Percentiles rank a stretch among this genome's conserved stretches.
Evolutionary conservation across 2,329 filamentous ascomycete species (phyloP).

Genomic region (Cytospora piceae): DNA sequence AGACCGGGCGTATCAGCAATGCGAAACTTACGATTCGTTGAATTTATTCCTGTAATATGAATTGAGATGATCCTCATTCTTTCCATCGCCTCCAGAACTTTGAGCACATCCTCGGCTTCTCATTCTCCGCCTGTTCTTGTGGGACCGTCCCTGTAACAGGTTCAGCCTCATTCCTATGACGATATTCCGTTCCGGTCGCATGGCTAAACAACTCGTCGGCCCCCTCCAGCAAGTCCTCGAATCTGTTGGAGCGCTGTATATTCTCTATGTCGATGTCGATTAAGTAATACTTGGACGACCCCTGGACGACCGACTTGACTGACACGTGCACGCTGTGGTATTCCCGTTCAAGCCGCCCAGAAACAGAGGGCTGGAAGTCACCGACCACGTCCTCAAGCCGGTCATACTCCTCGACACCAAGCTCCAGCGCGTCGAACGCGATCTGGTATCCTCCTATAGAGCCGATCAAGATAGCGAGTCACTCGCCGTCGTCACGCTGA

Average conservation of each 20-base stretch:
- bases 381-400: constrained; percentile 1
- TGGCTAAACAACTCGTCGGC: constrained; percentile 9
- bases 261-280: constrained; percentile 29
- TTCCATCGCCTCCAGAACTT: too few species aligned
- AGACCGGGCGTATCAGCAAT: too few species aligned
- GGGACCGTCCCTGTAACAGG: too few species aligned
- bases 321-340: constrained; percentile 29
- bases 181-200: constrained; percentile 7
- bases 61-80: too few species aligned
- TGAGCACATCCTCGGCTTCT: too few species aligned
- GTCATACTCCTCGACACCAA: background rate
- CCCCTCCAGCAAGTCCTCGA: constrained; percentile 10
- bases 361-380: constrained; percentile 14
- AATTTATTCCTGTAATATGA: too few species aligned
- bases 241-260: background rate
- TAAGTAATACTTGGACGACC: constrained; percentile 29
- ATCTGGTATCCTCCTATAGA: constrained; percentile 9
- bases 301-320: constrained; percentile 13
- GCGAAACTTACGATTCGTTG: too few species aligned
- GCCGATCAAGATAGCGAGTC: constrained; percentile 22
- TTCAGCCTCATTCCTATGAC: background rate
- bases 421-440: constrained; percentile 3
- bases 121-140: too few species aligned
- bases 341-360: constrained; percentile 26
- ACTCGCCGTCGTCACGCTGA: constrained; percentile 14